phyloP scores from a whole-genome alignment of 148 eudicot genomes.

The Rhododendron henanense region DNA sequence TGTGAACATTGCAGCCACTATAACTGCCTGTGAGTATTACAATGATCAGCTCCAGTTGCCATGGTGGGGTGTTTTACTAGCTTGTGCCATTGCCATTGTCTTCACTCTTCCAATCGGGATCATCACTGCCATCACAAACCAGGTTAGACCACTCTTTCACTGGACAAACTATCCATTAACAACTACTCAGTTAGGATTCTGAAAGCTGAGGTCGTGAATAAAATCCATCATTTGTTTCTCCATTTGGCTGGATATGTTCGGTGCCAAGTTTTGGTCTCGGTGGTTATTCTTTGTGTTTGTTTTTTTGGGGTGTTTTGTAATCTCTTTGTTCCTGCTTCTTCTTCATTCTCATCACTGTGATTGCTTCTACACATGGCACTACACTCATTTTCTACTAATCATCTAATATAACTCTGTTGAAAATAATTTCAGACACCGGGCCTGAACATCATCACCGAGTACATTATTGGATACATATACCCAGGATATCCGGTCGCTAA shows the following conservation, averaged over 20 bases:
- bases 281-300: not conserved
- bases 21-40: constrained; percentile 91
- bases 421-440: constrained; percentile 61
- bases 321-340: not conserved
- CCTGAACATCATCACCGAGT: constrained; percentile 88
- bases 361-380: not conserved
- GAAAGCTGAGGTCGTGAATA: not conserved
- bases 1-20: constrained; percentile 52
- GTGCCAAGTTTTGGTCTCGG: not conserved
- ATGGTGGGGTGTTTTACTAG: constrained; percentile 98
- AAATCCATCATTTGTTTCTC: not conserved
- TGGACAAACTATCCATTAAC: not conserved
- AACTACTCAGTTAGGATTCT: not conserved
- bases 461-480: constrained; percentile 89
- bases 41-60: constrained; percentile 92
- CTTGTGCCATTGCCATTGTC: constrained; percentile 83
- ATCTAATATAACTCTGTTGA: not conserved
- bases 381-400: not conserved
- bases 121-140: constrained; percentile 91
- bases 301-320: not conserved
- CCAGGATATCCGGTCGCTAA: constrained; percentile 98
- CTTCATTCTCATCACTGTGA: not conserved
- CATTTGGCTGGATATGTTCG: not conserved
- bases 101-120: constrained; percentile 97
- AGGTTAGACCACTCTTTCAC: constrained; percentile 33